phyloP scores from a whole-genome alignment of 805 yeast genomes.

The Saccharomycopsis amapae region DNA sequence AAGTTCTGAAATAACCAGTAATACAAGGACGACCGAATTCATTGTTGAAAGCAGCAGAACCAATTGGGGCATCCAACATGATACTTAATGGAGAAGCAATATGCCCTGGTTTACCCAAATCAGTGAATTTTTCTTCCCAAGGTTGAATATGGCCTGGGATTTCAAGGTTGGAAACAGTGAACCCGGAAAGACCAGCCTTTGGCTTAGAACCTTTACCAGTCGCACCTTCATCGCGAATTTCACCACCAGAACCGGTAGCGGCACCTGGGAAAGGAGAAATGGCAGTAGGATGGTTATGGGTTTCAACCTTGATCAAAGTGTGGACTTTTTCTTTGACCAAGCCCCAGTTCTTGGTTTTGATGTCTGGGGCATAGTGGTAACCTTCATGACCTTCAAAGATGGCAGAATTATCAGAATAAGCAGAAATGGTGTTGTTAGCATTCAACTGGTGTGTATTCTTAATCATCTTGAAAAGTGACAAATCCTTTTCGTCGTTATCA shows the following conservation, averaged over 20 bases:
- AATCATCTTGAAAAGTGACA: constrained; percentile 87
- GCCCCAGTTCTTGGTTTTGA: constrained; percentile 62
- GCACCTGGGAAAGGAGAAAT: constrained; percentile 99
- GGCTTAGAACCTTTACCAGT: constrained; percentile 98
- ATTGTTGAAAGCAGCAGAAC: constrained; percentile 96
- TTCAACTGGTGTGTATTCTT: constrained; percentile 80
- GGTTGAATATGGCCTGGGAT: constrained; percentile 86
- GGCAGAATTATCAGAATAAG: constrained; percentile 97
- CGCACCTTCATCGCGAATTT: constrained; percentile 99
- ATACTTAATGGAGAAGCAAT: constrained; percentile 90
- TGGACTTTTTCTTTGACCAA: constrained; percentile 74
- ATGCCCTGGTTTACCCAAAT: constrained; percentile 85
- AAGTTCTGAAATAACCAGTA: constrained; percentile 92
- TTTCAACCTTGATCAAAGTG: constrained; percentile 91
- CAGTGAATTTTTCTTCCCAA: constrained; percentile 81
- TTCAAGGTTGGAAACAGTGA: constrained; percentile 79
- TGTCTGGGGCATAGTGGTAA: constrained; percentile 74
- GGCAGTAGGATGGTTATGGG: constrained; percentile 99
- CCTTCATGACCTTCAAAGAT: constrained; percentile 71
- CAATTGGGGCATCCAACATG: constrained; percentile 95
- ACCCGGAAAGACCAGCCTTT: constrained; percentile 94
- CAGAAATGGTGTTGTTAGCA: constrained; percentile 81
- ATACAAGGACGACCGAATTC: constrained; percentile 99
- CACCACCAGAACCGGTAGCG: constrained; percentile 99
- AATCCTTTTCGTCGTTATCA: constrained; percentile 68